phyloP scores from a whole-genome alignment of 2,329 filamentous ascomycete genomes.

The Penicillium sclerotiorum region DNA sequence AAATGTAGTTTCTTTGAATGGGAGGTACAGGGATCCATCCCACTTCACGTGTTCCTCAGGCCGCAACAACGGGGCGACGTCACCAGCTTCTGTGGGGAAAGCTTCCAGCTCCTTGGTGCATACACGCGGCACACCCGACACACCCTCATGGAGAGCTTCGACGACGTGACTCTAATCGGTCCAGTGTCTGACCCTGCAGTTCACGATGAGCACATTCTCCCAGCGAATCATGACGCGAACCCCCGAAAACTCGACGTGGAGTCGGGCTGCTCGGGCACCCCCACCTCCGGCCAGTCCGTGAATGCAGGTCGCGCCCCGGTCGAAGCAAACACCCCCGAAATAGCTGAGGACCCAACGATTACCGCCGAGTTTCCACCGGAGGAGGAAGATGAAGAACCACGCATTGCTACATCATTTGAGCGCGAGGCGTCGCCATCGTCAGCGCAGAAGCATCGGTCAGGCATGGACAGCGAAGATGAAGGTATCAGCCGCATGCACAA shows the following conservation, averaged over 20 bases:
- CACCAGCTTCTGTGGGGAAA: conserved; percentile 13
- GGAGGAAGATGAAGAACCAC: conserved; percentile 49
- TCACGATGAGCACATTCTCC: conserved; percentile 18
- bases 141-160: conserved; percentile 42
- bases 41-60: conserved; percentile 11
- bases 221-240: conserved; percentile 11
- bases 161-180: conserved; percentile 35
- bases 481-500: conserved; percentile 77
- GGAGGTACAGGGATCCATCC: too few species aligned
- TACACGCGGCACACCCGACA: neutral
- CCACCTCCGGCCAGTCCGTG: conserved; percentile 16
- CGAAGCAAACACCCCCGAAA: conserved; percentile 22
- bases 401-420: conserved; percentile 48
- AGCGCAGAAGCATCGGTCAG: conserved; percentile 41
- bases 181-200: conserved; percentile 18
- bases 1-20: too few species aligned
- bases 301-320: conserved; percentile 6
- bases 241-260: conserved; percentile 15
- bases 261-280: conserved; percentile 15
- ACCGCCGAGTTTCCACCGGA: conserved; percentile 34
- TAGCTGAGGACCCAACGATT: conserved; percentile 17
- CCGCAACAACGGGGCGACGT: conserved; percentile 5
- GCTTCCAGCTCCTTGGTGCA: conserved; percentile 8
- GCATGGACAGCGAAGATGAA: conserved; percentile 44
- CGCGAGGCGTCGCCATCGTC: conserved; percentile 44